Percentiles rank a stretch among this genome's conserved stretches.
Conservation (phyloP, 2,329 filamentous ascomycete species). For the Cercospora sesami region DNA sequence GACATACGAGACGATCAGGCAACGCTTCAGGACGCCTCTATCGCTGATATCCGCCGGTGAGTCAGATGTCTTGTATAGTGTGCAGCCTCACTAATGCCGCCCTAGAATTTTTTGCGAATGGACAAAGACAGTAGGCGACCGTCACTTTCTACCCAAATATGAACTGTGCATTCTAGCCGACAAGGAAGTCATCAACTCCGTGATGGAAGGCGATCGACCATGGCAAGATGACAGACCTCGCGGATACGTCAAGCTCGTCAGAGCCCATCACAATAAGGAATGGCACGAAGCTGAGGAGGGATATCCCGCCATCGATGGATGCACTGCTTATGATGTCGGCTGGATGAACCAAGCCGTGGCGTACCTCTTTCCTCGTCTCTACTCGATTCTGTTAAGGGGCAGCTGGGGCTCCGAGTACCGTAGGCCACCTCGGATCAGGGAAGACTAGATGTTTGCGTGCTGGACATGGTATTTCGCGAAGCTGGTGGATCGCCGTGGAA, state of each 20-base stretch:
- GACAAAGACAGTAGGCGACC: background rate
- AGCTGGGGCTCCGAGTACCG: background rate
- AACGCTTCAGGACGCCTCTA: constrained; percentile 6
- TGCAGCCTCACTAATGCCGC: background rate
- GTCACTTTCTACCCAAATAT: background rate
- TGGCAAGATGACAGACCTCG: background rate
- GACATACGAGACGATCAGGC: constrained; percentile 12
- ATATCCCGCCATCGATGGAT: background rate
- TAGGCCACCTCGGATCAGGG: background rate
- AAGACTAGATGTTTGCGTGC: background rate
- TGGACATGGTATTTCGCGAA: too few species aligned
- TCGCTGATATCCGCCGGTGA: constrained; percentile 6
- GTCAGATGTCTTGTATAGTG: background rate
- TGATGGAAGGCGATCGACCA: background rate
- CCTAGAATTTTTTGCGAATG: constrained; percentile 6
- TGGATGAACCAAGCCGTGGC: background rate
- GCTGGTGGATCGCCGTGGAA: too few species aligned
- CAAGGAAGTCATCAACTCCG: constrained; percentile 18
- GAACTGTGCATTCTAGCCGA: constrained; percentile 12
- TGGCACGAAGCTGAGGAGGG: constrained; percentile 4
- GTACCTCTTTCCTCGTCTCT: background rate
- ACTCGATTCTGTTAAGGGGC: background rate
- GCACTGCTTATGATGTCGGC: background rate
- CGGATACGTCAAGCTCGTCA: too few species aligned
- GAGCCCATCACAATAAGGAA: background rate